These are phyloP conservation scores for Eucalyptus microcorys DNA, from an alignment of 345 rosid species.

Conservation along the genomic window DNA sequence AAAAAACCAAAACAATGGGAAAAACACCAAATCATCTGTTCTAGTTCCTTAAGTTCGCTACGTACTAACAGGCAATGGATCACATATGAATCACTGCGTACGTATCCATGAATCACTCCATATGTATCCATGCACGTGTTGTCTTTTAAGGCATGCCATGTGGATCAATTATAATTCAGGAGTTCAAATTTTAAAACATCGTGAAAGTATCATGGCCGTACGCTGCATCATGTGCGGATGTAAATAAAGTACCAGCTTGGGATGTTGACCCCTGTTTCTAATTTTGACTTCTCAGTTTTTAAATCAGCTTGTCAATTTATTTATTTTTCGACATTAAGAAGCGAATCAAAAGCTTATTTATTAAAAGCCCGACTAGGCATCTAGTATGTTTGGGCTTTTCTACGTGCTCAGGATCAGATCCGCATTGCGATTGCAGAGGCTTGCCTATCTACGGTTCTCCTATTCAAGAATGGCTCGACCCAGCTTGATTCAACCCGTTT, in stretches of 20 bases:
- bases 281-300: background rate
- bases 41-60: background rate
- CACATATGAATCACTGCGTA: no score
- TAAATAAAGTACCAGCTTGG: background rate
- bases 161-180: background rate
- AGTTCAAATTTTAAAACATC: background rate
- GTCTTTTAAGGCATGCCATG: background rate
- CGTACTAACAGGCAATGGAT: no score
- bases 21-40: background rate
- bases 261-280: background rate
- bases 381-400: background rate
- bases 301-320: background rate
- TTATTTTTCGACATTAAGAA: background rate
- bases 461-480: background rate
- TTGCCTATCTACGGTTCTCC: background rate
- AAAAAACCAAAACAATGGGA: background rate
- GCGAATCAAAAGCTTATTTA: background rate
- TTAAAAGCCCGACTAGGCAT: background rate
- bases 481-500: background rate
- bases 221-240: background rate
- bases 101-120: background rate
- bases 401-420: background rate
- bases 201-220: background rate
- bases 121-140: background rate
- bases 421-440: background rate